Percentiles rank a stretch among this genome's conserved stretches.
phyloP scores from a whole-genome alignment of 805 yeast species.

The Candida tammaniensis region DNA sequence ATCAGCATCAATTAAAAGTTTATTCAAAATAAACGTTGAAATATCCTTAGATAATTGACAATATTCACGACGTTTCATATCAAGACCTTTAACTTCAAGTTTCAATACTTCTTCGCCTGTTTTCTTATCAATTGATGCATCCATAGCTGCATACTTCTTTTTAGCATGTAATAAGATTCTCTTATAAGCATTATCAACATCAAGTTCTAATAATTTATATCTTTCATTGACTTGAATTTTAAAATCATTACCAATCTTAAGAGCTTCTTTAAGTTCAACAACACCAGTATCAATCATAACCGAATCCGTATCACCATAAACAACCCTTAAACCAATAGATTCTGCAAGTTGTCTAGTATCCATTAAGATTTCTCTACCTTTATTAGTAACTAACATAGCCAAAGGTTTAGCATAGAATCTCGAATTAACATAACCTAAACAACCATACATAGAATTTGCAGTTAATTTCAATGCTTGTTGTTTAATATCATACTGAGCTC shows the following conservation, averaged over 20 bases:
- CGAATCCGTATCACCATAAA: constrained; percentile 98
- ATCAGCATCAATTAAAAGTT: constrained; percentile 68
- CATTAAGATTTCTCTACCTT: constrained; percentile 93
- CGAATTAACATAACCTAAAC: constrained; percentile 88
- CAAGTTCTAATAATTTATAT: constrained; percentile 84
- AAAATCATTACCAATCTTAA: constrained; percentile 80
- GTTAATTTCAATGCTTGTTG: constrained; percentile 95
- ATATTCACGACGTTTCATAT: constrained; percentile 94
- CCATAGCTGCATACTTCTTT: constrained; percentile 95
- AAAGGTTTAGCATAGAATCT: constrained; percentile 94
- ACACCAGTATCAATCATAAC: constrained; percentile 96
- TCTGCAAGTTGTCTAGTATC: constrained; percentile 93
- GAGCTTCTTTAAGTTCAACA: constrained; percentile 65
- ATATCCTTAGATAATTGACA: constrained; percentile 90
- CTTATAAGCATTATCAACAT: constrained; percentile 89
- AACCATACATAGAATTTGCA: constrained; percentile 99
- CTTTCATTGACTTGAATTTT: constrained; percentile 84
- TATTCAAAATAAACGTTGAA: constrained; percentile 70
- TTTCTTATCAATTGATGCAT: constrained; percentile 46
- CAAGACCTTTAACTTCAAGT: constrained; percentile 93
- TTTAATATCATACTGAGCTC: constrained; percentile 86
- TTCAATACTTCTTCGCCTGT: constrained; percentile 53
- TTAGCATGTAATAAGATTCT: constrained; percentile 85
- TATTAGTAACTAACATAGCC: constrained; percentile 91
- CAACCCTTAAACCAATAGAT: constrained; percentile 74